Evolutionary conservation across 352 stramenopile genomes (phyloP).

Genomic region (Phytophthora tentaculata): DNA sequence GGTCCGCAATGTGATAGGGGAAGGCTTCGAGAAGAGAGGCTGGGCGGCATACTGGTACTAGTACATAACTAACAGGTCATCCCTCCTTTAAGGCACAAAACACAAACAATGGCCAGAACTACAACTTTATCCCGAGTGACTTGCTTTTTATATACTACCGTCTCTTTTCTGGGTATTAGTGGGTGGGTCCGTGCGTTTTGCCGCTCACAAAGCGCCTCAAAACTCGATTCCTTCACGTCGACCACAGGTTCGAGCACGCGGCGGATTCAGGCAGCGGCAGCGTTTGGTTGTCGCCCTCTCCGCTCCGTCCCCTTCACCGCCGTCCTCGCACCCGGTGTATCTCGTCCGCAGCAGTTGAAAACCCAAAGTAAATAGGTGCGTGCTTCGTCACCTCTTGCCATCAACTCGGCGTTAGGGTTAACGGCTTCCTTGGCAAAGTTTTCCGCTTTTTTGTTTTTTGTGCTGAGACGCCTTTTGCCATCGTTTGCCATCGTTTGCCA

Average conservation of each 20-base stretch:
- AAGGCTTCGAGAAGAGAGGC: background rate
- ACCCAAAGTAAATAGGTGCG: slow-evolving; percentile 3
- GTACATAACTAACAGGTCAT: slow-evolving; percentile 4
- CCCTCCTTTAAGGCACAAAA: slow-evolving; percentile 16
- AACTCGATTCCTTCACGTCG: slow-evolving; percentile 29
- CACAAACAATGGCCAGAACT: slow-evolving; percentile 8
- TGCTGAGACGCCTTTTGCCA: slow-evolving; percentile 10
- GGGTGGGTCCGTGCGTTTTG: slow-evolving; percentile 13
- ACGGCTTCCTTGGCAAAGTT: slow-evolving; percentile 2
- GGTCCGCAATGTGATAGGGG: slow-evolving; percentile 4
- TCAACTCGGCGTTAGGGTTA: slow-evolving; percentile 7
- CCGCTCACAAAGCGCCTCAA: slow-evolving; percentile 11
- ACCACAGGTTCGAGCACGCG: slow-evolving; percentile 20
- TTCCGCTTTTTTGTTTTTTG: background rate
- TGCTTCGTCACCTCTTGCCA: slow-evolving; percentile 7
- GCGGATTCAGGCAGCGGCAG: slow-evolving; percentile 39
- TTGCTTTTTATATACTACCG: slow-evolving; percentile 17
- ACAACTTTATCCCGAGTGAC: slow-evolving; percentile 14
- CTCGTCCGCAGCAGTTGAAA: background rate
- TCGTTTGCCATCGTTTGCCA: slow-evolving; percentile 1
- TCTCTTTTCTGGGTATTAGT: slow-evolving; percentile 25
- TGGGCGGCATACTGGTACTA: slow-evolving; percentile 4
- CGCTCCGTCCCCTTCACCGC: background rate
- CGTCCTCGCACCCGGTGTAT: background rate
- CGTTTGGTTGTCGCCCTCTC: slow-evolving; percentile 45